phyloP scores from a whole-genome alignment of 306 rosid species.

The Vigna radiata region DNA sequence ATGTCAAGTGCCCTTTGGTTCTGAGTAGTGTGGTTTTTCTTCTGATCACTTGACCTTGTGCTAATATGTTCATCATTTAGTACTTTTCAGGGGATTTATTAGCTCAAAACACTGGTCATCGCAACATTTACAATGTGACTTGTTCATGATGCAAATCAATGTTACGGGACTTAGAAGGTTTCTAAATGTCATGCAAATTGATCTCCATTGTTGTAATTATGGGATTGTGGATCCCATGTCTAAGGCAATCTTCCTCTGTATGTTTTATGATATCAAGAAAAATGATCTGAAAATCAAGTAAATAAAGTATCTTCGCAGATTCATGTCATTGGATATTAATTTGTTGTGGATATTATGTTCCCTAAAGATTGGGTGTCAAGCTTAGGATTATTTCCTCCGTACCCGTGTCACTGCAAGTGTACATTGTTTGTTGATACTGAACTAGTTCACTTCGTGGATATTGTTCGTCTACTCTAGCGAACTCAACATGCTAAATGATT shows the following conservation, averaged over 20 bases:
- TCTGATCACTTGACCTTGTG: slow-evolving; percentile 15
- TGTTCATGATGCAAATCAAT: slow-evolving; percentile 28
- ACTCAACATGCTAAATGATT: slow-evolving; percentile 9
- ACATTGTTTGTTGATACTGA: slow-evolving; percentile 9
- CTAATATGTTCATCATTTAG: slow-evolving; percentile 36
- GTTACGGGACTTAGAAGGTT: slow-evolving; percentile 29
- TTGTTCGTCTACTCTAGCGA: neutral
- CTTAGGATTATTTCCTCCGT: neutral
- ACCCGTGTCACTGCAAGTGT: neutral
- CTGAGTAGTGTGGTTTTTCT: slow-evolving; percentile 1
- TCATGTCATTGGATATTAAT: slow-evolving; percentile 8
- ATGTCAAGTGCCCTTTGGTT: slow-evolving; percentile 25
- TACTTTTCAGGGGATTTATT: slow-evolving; percentile 40
- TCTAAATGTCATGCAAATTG: slow-evolving; percentile 22
- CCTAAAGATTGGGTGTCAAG: slow-evolving; percentile 5
- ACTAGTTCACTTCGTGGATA: neutral
- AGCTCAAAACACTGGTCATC: slow-evolving; percentile 36
- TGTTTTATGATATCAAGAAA: slow-evolving; percentile 14
- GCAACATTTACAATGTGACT: slow-evolving; percentile 25
- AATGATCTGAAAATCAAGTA: slow-evolving; percentile 10
- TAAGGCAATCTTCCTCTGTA: slow-evolving; percentile 30
- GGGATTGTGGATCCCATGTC: slow-evolving; percentile 23
- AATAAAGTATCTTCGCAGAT: neutral
- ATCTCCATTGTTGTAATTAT: slow-evolving; percentile 21
- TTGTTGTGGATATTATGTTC: neutral